Percentiles rank a stretch among this genome's conserved stretches.
These are phyloP conservation scores for Quercus alba DNA, from an alignment of 306 rosid genomes.

Conservation along the genomic window DNA sequence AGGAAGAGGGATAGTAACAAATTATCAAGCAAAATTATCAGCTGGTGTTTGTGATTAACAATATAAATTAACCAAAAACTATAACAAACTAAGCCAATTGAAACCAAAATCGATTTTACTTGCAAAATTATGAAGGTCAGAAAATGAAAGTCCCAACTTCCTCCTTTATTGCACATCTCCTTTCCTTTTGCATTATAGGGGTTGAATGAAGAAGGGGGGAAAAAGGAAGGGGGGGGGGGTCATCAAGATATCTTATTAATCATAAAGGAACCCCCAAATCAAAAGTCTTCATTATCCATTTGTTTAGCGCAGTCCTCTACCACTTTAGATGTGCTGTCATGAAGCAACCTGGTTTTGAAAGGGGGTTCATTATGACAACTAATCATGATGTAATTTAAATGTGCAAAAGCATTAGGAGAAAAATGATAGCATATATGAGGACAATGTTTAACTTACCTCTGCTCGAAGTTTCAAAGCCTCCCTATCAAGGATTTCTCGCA, in stretches of 20 bases:
- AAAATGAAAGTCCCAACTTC: not conserved
- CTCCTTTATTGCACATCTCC: not conserved
- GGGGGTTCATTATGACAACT: not conserved
- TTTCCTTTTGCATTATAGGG: not conserved
- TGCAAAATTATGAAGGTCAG: not conserved
- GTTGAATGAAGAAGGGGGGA: not conserved
- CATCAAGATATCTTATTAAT: conserved; percentile 6
- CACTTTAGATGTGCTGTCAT: conserved; percentile 50
- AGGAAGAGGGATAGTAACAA: not conserved
- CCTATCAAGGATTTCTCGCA: conserved; percentile 68
- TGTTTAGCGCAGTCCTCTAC: conserved; percentile 52
- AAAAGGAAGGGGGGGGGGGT: not conserved
- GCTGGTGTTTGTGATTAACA: not conserved
- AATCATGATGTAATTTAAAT: not conserved
- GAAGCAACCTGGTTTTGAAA: conserved; percentile 61
- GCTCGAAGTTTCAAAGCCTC: conserved; percentile 76
- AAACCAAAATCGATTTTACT: not conserved
- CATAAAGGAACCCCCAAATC: conserved; percentile 70
- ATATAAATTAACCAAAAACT: not conserved
- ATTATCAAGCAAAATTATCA: too few species aligned
- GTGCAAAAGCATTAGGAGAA: not conserved
- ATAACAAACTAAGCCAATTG: not conserved
- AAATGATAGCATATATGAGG: not conserved
- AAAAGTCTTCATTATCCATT: conserved; percentile 60
- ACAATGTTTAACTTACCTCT: conserved; percentile 51